Base-by-base conservation (phyloP, 306 rosid genomes). In the Mimosa pudica region DNA sequence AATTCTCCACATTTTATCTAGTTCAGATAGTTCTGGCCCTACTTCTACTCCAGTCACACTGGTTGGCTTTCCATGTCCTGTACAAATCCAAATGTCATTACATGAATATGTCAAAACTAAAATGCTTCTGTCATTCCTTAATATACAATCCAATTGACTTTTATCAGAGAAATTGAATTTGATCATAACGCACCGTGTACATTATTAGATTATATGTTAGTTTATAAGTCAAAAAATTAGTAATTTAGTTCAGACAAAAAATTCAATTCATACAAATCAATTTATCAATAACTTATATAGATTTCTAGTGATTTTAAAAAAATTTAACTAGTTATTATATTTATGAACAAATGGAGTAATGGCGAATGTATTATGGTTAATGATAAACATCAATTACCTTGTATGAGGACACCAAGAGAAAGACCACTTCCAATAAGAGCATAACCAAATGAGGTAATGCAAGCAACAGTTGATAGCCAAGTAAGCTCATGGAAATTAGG, bases 381-480 rank as follows among this genome's bases (percentile, higher is more conserved):
- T 4, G 57, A 17, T 70, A 86, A 17, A 16, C 24, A 57, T 18
- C 8, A 8, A 57, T 57, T 57, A 82, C 92, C 94, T 10, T 82
- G n/a, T 62, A 82, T 2, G 65, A 92, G 17, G 70, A 85, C 24
- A 0, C 72, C 45, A 17, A 90, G 70, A 48, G 92, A 88, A 57
- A 92, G 88, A n/a, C 88, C 91, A 68, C 81, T 73, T 32, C 88
- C 91, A 51, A 84, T 81, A 30, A 76, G 24, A 51, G 89, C 86
- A 77, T 91, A 91, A 20, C 90, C 91, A 75, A 91, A 92, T 13
- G 97, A 91, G 80, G 87, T 91, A 57, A 69, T 35, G 68, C 90
- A 91, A 7, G 92, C 92, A 71, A 78, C 10, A 24, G 84, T 80
- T 60, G 94, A 90, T 45, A 89, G 86, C 92, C 89, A 85, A 42